Percentiles rank a stretch among this genome's conserved stretches.
Conservation (phyloP, 2,329 filamentous ascomycete species). For the Aspergillus amoenus region DNA sequence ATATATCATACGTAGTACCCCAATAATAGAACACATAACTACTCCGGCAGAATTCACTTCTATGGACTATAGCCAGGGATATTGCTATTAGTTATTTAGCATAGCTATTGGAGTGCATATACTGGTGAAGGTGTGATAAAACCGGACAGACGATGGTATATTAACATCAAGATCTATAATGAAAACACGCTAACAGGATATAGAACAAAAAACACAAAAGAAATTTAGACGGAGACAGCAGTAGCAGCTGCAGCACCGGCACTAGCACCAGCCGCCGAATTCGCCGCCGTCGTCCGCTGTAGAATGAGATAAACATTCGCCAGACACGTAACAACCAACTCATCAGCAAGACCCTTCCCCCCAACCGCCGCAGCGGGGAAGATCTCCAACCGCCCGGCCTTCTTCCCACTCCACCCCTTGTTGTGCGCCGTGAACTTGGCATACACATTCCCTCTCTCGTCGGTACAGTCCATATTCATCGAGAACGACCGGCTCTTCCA, state of each 20-base stretch:
- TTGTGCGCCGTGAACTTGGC: not conserved
- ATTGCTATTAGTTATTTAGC: too few relatives aligned
- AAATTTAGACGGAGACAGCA: not conserved
- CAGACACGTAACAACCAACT: constrained; percentile 12
- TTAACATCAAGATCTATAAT: too few relatives aligned
- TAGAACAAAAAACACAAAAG: not conserved
- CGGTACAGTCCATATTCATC: not conserved
- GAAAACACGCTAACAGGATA: too few relatives aligned
- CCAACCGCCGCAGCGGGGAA: not conserved
- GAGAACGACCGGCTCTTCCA: not conserved
- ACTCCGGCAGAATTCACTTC: too few relatives aligned
- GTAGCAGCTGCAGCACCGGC: not conserved
- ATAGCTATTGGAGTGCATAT: too few relatives aligned
- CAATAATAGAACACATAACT: too few relatives aligned
- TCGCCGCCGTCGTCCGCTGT: too few relatives aligned
- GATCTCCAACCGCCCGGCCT: constrained; percentile 7
- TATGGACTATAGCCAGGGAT: too few relatives aligned
- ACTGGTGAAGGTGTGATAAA: too few relatives aligned
- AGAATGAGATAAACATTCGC: constrained; percentile 4
- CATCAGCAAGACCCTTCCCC: not conserved
- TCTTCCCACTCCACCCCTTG: not conserved
- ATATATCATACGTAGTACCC: too few relatives aligned
- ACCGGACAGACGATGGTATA: too few relatives aligned
- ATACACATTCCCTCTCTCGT: not conserved
- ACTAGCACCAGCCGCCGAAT: not conserved